A percentile compares a stretch with the other conserved stretches of the same genome.
Conservation (phyloP, 768 basidiomycete species). For the Boletus tomentosulus region DNA sequence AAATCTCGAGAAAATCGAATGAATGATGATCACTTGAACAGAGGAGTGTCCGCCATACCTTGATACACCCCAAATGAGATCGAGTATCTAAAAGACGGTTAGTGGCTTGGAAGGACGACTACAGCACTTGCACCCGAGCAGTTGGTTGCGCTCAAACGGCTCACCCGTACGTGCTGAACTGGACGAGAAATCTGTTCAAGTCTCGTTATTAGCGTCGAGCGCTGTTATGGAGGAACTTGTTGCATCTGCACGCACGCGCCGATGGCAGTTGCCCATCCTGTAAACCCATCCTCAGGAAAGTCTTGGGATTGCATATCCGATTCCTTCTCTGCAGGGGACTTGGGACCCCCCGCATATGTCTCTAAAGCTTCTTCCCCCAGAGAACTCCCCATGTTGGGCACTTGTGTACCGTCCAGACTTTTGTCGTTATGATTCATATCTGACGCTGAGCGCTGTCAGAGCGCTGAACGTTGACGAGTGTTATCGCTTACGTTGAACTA, state of each 20-base stretch:
- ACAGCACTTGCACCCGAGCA: not conserved
- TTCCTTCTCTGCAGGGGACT: not conserved
- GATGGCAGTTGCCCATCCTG: slow-evolving; percentile 29
- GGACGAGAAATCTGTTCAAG: slow-evolving; percentile 32
- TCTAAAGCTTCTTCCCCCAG: not conserved
- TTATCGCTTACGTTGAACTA: too few relatives aligned
- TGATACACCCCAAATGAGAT: slow-evolving; percentile 43
- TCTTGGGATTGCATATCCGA: not conserved
- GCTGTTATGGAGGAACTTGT: not conserved
- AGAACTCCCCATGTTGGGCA: not conserved
- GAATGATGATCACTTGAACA: not conserved
- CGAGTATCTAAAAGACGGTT: slow-evolving; percentile 26
- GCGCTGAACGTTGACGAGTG: too few relatives aligned
- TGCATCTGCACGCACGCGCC: slow-evolving; percentile 24
- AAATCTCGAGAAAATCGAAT: slow-evolving; percentile 29
- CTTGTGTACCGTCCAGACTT: not conserved
- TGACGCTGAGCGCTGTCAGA: too few relatives aligned
- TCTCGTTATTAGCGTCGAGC: not conserved
- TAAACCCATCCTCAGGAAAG: slow-evolving; percentile 28
- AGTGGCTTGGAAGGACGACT: not conserved
- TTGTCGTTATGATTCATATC: not conserved
- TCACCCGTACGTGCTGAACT: slow-evolving; percentile 38
- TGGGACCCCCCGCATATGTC: not conserved
- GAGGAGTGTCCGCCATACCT: slow-evolving; percentile 20
- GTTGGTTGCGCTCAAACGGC: not conserved